Base-by-base conservation (phyloP, 2,329 filamentous ascomycete species). In the Aspergillus sp. region DNA sequence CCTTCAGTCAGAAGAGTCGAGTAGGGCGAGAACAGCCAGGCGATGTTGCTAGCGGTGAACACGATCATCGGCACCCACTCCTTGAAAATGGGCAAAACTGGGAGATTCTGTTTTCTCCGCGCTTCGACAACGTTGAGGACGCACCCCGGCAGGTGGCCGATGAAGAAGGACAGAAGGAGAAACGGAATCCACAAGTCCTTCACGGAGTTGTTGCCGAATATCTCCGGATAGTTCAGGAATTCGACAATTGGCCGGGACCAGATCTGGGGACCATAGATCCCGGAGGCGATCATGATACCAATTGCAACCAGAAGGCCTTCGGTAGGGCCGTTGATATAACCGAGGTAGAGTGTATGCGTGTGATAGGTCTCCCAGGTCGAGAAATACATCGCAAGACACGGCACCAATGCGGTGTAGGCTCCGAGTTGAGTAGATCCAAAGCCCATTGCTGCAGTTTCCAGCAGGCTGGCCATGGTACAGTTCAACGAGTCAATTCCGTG, bases 331-430 rank as follows among this genome's bases (percentile, higher is more conserved):
- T 99, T 99, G 82, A 99, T 88, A 70, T 93, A 90, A 50, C 94
- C 94, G 11, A 99, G 84, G 72, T 96, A 99, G 5, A 99, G 79
- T 0, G 94, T 97, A 72, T 99, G 94, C 4, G 94, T 96, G 74
- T 99, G 94, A 72, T 96, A 99, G 1, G 94, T 99, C 76, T 99
- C 94, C 94, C 94, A 99, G 2, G 94, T 99, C 3, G 93, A 96
- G 76, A 99, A 96, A 79, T 96, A 99, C 94, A 99, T 99, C 54
- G 94, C 90, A 42, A 99, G 77, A 63, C 91, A 95, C 1, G 94
- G 94, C 55, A 93, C 85, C 41, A 99, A 78, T 1, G 92, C 91
- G 1, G 94, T 97, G 70, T 96, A 95, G 52, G 94, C 87, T 60
- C 94, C 94, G 17, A 90, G 84, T 58, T 85, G 86, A 16, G 89